Percentiles rank a stretch among this genome's conserved stretches.
Conservation (phyloP, 1,284 basidiomycete species). For the Mycena sp. region DNA sequence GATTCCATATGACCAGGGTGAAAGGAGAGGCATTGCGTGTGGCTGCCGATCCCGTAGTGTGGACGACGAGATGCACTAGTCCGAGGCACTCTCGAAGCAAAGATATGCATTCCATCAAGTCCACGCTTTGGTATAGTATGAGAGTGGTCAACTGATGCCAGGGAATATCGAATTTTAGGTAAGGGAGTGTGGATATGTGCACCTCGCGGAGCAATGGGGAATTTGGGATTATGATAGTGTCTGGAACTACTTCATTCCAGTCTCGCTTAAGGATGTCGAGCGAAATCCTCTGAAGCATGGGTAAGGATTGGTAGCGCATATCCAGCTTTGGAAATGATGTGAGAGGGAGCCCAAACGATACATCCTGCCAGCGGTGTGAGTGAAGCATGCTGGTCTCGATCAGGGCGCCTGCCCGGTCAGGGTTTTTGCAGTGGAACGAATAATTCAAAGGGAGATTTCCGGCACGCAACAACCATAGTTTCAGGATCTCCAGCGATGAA, state of each 20-base stretch:
- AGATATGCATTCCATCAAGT: not conserved
- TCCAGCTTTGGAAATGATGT: not conserved
- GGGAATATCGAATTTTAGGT: not conserved
- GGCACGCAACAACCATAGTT: constrained; percentile 1
- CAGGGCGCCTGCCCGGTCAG: not conserved
- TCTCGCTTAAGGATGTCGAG: not conserved
- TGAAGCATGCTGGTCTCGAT: not conserved
- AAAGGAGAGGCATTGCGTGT: not conserved
- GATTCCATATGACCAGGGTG: not conserved
- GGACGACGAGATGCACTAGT: not conserved
- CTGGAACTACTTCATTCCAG: not conserved
- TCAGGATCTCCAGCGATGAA: not conserved
- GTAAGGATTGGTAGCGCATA: not conserved
- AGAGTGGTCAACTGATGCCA: not conserved
- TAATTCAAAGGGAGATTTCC: not conserved
- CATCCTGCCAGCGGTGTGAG: constrained; percentile 1
- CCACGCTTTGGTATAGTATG: not conserved
- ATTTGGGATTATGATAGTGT: not conserved
- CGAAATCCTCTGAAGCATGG: not conserved
- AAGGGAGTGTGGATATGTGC: not conserved
- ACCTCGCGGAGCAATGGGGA: not conserved
- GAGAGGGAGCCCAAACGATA: not conserved
- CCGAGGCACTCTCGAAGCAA: not conserved
- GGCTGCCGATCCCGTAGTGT: not conserved
- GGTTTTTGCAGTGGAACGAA: not conserved